Conservation (phyloP, 2,329 filamentous ascomycete genomes). For the Stenocarpella maydis region DNA sequence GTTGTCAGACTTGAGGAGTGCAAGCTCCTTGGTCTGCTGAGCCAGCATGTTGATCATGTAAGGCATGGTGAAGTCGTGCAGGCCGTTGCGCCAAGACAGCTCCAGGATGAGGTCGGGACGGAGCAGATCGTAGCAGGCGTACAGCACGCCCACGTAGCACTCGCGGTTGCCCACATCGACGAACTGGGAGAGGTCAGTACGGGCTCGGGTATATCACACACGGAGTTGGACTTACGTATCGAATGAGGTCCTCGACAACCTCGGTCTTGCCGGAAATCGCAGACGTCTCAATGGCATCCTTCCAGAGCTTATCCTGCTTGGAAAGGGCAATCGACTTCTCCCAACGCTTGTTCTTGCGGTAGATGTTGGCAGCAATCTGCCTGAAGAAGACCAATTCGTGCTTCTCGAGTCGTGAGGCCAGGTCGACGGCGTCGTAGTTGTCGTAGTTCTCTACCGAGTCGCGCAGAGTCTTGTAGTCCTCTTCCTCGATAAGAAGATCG, state of each 20-base stretch:
- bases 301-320: slow-evolving; percentile 99
- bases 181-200: slow-evolving; percentile 70
- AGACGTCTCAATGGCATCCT: slow-evolving; percentile 97
- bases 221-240: slow-evolving; percentile 80
- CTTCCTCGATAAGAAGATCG: slow-evolving; percentile 96
- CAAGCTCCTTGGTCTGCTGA: slow-evolving; percentile 88
- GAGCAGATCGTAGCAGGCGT: slow-evolving; percentile 97
- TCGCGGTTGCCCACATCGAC: slow-evolving; percentile 99
- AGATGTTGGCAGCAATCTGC: slow-evolving; percentile 97
- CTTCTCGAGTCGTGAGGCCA: slow-evolving; percentile 92
- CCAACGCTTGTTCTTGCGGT: slow-evolving; percentile 99
- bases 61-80: slow-evolving; percentile 98
- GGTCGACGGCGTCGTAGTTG: slow-evolving; percentile 95
- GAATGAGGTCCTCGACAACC: slow-evolving; percentile 92
- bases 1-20: slow-evolving; percentile 90
- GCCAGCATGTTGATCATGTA: slow-evolving; percentile 99
- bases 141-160: slow-evolving; percentile 99
- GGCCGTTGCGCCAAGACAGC: slow-evolving; percentile 94
- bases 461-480: slow-evolving; percentile 97
- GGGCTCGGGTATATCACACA: slow-evolving; percentile 15
- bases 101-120: slow-evolving; percentile 92
- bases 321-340: slow-evolving; percentile 98
- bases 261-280: slow-evolving; percentile 90
- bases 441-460: slow-evolving; percentile 99
- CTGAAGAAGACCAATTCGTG: slow-evolving; percentile 99